Base-by-base conservation (phyloP, 352 stramenopile genomes). In the Peronospora tabacina region DNA sequence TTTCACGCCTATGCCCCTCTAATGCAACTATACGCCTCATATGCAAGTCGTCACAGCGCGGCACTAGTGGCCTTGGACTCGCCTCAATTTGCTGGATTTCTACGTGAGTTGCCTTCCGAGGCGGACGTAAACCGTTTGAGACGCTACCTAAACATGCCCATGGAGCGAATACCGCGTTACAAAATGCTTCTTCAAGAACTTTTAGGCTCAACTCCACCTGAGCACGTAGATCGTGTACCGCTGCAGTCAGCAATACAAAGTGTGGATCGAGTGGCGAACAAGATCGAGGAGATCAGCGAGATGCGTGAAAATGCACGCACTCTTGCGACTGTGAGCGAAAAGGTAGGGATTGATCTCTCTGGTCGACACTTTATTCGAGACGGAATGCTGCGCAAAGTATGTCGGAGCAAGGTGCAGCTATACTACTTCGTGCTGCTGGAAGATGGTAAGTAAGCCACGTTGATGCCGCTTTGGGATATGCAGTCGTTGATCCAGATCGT, bases 391-490 rank as follows among this genome's bases (percentile, higher is more conserved):
- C 75, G 75, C n/a, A 94, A 94, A 60, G 82, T 94, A 20, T 91
- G 82, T 44, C 78, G 82, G 24, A 85, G 76, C 52, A 86, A 88
- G 37, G 81, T 94, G 1, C 75, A 90, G 17, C 72, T 66, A 45
- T 94, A 91, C 55, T 88, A 90, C 55, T 82, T 94, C 29, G 81
- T 89, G 29, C 57, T 94, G 20, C 61, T 94, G 8, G 80, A 90
- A 49, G 72, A 90, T 55, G 77, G 82, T 93, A 62, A 58, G 75
- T 71, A 7, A 38, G 11, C 20, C 13, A 17, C 37, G 15, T 19
- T 34, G 6, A 42, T 44, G 26, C 2, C 15, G 16, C 28, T 47
- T 35, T 45, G 6, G 34, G 12, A 9, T 26, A 16, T 20, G 7
- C 12, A 30, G 8, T 37, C 10, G 3, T 13, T 45, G 37, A 19